Conservation (phyloP, 441 rosid species). For the Capsella rubella region DNA sequence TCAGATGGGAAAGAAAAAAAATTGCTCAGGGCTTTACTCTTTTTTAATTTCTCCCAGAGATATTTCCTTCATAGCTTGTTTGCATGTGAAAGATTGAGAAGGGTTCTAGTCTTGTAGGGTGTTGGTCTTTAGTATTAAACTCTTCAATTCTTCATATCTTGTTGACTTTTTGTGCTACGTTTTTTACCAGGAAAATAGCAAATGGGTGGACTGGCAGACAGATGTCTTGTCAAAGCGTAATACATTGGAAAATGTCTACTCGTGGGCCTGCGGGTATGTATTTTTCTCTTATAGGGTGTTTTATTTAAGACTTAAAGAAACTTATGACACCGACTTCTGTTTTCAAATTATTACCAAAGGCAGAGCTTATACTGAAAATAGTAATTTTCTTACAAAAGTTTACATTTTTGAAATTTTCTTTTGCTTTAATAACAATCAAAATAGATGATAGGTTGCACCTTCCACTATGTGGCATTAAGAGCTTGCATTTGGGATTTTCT, state of each 20-base stretch:
- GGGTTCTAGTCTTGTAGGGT: conserved; percentile 11
- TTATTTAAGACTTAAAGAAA: conserved; percentile 7
- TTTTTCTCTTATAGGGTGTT: conserved; percentile 17
- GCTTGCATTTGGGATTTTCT: conserved; percentile 17
- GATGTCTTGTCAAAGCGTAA: conserved; percentile 81
- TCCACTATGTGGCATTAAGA: conserved; percentile 17
- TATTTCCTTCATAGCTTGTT: conserved; percentile 25
- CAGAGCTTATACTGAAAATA: conserved; percentile 6
- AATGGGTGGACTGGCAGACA: conserved; percentile 86
- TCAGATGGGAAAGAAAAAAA: conserved; percentile 8
- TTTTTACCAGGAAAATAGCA: conserved; percentile 64
- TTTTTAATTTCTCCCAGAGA: conserved; percentile 17
- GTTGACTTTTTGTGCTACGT: conserved; percentile 32
- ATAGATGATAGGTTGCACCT: conserved; percentile 18
- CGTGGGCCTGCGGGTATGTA: conserved; percentile 96
- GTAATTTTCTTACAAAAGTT: conserved; percentile 8
- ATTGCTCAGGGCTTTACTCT: conserved; percentile 4
- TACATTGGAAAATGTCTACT: conserved; percentile 84
- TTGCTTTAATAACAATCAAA: conserved; percentile 15
- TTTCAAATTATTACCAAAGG: conserved; percentile 14
- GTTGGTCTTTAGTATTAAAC: conserved; percentile 15
- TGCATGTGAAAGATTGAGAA: conserved; percentile 23
- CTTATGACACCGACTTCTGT: conserved; percentile 12
- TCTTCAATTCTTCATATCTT: conserved; percentile 8
- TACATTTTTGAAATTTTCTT: conserved; percentile 28